These are phyloP conservation scores for Nasturtium officinale DNA, from an alignment of 345 rosid species.

Conservation along the genomic window DNA sequence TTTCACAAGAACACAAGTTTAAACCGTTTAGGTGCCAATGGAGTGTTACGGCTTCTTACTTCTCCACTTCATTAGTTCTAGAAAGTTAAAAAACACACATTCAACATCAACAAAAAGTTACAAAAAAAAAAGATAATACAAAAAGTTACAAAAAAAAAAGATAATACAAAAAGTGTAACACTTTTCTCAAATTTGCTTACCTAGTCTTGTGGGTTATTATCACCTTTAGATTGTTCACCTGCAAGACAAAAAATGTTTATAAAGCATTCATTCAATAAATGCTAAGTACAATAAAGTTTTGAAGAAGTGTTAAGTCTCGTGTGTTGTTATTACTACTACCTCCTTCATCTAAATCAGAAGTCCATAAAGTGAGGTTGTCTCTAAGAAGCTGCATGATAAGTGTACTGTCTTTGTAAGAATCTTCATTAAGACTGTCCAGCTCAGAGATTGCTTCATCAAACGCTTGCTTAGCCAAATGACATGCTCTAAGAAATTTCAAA, in stretches of 20 bases:
- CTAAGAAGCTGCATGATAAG: constrained; percentile 90
- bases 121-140: not conserved
- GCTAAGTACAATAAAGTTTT: not conserved
- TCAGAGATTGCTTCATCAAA: constrained; percentile 89
- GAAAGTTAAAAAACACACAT: not conserved
- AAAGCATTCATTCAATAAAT: constrained; percentile 24
- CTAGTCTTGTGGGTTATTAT: constrained; percentile 53
- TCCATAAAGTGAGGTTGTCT: constrained; percentile 87
- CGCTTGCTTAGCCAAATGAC: constrained; percentile 84
- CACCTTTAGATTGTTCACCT: constrained; percentile 67
- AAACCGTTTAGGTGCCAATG: not conserved
- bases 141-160: not conserved
- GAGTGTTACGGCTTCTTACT: constrained; percentile 7
- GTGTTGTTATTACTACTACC: constrained; percentile 48
- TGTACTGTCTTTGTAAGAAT: constrained; percentile 87
- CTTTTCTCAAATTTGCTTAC: constrained; percentile 44
- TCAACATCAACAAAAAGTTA: not conserved
- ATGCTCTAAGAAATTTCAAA: constrained; percentile 54
- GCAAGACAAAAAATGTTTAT: constrained; percentile 26
- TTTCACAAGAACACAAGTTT: constrained; percentile 5
- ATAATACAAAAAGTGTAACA: not conserved
- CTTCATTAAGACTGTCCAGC: constrained; percentile 85
- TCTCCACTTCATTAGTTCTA: constrained; percentile 13
- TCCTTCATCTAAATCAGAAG: constrained; percentile 84
- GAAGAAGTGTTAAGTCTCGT: constrained; percentile 4